Base-by-base conservation (phyloP, 1,284 basidiomycete genomes). In the Laetiporus sulphureus region DNA sequence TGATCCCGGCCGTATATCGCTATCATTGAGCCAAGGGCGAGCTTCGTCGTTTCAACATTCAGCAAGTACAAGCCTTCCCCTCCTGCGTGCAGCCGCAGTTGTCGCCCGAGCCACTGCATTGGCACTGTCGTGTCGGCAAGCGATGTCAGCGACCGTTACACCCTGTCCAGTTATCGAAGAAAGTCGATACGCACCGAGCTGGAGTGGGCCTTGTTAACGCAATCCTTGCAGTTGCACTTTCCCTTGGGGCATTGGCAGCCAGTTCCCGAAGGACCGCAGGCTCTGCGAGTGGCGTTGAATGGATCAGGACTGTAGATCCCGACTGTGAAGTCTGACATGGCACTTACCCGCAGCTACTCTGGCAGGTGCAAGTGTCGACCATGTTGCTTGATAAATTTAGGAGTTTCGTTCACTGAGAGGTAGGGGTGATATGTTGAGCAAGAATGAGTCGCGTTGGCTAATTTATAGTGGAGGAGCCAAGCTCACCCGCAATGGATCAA, bases 141-240 rank as follows among this genome's bases (percentile, higher is more conserved):
- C 25, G 25, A 27, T 27, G 25, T 7, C 25, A 13, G 25, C 25
- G 25, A 27, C 7, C n/a, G n/a, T n/a, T 27, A 27, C 25, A 13
- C 25, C 7, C 11, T 19, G 32, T 23, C 39, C 35, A 5, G 21
- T n/a, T n/a, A n/a, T n/a, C n/a, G n/a, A n/a, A n/a, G n/a, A n/a
- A n/a, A n/a, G n/a, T n/a, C n/a, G n/a, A n/a, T 18, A 45, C 53
- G 29, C 25, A 57, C 55, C 8, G 39, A 22, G 18, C 12, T 36
- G 40, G 45, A 27, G 37, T 55, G 53, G 3, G 50, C 47, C 42
- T 57, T 57, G 50, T 61, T 61, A 6, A 41, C 42, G 47, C 59
- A 61, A 38, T 50, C 44, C 20, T 44, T 30, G 49, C 59, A 61
- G 42, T 46, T 48, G 50, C 59, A 61, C 32, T 51, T 42, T 36